phyloP scores from a whole-genome alignment of 108 stramenopile species.

The Parietichytrium sp. region DNA sequence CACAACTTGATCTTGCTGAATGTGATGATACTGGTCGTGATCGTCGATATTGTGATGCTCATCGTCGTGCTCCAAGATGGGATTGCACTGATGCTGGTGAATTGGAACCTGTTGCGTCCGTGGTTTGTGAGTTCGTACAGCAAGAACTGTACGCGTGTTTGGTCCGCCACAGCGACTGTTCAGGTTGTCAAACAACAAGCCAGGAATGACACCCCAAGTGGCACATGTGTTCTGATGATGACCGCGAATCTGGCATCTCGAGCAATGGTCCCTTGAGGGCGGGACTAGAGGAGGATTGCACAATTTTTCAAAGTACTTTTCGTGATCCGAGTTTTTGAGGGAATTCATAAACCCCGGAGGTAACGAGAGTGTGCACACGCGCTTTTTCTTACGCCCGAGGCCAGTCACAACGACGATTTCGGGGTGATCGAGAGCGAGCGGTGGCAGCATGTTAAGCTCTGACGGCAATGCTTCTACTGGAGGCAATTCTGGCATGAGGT shows the following conservation, averaged over 20 bases:
- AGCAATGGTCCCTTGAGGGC: constrained; percentile 1
- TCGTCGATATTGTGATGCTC: too few species aligned
- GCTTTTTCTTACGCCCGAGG: neutral
- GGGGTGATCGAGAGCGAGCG: constrained; percentile 6
- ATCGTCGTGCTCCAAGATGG: too few species aligned
- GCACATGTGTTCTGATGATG: constrained; percentile 6
- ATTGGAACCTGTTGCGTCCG: too few species aligned
- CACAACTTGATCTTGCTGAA: too few species aligned
- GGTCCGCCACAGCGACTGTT: too few species aligned
- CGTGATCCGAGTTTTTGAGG: neutral
- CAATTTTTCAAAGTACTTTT: neutral
- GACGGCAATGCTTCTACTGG: neutral
- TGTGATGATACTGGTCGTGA: too few species aligned
- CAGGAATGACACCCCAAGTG: constrained; percentile 19
- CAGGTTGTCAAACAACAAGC: neutral
- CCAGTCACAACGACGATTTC: neutral
- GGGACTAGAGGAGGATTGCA: neutral
- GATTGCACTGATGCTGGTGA: too few species aligned
- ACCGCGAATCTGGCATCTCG: constrained; percentile 13
- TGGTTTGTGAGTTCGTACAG: too few species aligned
- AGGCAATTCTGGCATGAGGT: neutral
- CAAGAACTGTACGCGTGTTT: too few species aligned
- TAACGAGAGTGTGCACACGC: constrained; percentile 4
- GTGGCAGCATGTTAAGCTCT: constrained; percentile 1
- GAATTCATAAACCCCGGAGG: neutral